Percentiles rank a stretch among this genome's conserved stretches.
These are phyloP conservation scores for Gossypium rotundifolium DNA, from an alignment of 345 rosid genomes.

Conservation along the genomic window DNA sequence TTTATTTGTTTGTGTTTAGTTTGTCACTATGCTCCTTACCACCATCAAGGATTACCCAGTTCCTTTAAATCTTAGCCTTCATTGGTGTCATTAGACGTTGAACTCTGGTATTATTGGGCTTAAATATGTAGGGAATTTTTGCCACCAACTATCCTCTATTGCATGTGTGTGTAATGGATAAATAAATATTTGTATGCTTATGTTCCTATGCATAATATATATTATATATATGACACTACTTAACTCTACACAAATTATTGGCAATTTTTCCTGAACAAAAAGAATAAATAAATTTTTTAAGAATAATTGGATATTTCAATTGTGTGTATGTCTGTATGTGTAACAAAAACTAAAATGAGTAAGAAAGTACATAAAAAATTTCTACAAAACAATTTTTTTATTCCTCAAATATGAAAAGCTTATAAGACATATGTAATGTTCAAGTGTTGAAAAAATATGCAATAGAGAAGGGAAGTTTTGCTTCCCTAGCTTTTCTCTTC, in stretches of 20 bases:
- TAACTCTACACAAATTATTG: background rate
- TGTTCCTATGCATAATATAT: background rate
- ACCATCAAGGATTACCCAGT: background rate
- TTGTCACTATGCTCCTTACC: background rate
- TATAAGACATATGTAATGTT: background rate
- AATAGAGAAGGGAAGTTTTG: background rate
- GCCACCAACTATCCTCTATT: background rate
- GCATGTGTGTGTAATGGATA: background rate
- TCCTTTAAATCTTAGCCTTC: background rate
- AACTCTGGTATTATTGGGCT: background rate
- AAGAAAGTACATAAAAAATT: background rate
- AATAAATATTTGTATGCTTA: background rate
- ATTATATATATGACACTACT: background rate
- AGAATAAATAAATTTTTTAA: background rate
- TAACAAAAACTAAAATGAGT: background rate
- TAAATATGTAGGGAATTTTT: background rate
- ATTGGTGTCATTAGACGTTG: background rate
- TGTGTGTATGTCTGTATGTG: background rate
- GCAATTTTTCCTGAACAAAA: background rate
- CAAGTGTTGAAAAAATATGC: background rate
- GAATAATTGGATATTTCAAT: background rate
- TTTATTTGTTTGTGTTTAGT: constrained; percentile 6
- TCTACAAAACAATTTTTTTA: too few relatives aligned
- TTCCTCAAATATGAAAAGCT: too few relatives aligned
- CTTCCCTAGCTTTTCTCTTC: background rate